phyloP scores from a whole-genome alignment of 2,329 filamentous ascomycete species.

The Aspergillus sp. region DNA sequence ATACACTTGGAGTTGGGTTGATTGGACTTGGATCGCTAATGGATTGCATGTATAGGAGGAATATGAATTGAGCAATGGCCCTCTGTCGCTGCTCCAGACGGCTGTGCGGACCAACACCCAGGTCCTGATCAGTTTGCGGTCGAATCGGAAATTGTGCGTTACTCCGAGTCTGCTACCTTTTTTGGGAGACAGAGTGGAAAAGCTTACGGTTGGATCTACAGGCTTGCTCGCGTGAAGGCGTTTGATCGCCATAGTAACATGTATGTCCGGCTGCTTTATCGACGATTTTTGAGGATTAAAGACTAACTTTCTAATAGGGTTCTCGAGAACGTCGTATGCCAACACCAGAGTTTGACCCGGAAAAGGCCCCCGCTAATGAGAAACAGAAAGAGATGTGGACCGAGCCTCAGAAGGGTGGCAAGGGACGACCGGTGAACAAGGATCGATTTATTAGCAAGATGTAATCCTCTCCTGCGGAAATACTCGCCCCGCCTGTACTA shows the following conservation, averaged over 20 bases:
- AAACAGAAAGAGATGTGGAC: constrained; percentile 93
- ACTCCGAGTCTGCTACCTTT: too few species aligned
- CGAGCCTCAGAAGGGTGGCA: constrained; percentile 81
- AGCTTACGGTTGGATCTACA: background rate
- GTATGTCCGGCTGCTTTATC: constrained; percentile 33
- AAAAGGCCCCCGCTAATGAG: background rate
- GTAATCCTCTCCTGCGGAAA: constrained; percentile 45
- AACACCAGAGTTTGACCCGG: background rate
- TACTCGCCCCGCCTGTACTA: background rate
- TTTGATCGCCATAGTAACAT: constrained; percentile 99
- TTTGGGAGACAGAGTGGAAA: background rate
- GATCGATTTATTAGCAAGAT: constrained; percentile 98
- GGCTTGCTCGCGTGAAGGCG: constrained; percentile 91
- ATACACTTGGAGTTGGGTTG: background rate
- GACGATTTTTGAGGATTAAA: background rate
- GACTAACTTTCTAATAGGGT: constrained; percentile 44
- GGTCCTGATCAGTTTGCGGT: constrained; percentile 94
- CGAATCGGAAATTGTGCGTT: constrained; percentile 74
- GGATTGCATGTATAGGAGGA: constrained; percentile 51
- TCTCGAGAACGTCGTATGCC: constrained; percentile 71
- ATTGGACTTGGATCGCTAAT: background rate
- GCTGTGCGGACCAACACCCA: constrained; percentile 92
- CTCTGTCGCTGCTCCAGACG: constrained; percentile 92
- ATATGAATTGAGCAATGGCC: constrained; percentile 76
- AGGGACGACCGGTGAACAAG: constrained; percentile 96